Conservation (phyloP, 805 yeast species). For the Starmerella stigmatis region DNA sequence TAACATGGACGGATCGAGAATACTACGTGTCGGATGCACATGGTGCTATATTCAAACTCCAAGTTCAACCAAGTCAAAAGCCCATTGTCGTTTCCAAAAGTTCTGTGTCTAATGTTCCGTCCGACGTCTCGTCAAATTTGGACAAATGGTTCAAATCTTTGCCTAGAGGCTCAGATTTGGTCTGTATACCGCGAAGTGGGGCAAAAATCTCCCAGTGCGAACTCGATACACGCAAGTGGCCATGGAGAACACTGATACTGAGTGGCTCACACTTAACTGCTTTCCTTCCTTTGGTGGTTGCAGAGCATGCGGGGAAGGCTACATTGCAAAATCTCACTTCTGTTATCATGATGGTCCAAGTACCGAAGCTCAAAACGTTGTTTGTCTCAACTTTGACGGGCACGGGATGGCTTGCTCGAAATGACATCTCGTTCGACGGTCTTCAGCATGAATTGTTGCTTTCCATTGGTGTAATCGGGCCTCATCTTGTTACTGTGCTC, state of each 20-base stretch:
- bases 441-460: neutral
- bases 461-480: neutral
- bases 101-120: neutral
- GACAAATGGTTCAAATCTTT: neutral
- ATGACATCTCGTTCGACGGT: neutral
- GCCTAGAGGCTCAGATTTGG: neutral
- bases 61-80: neutral
- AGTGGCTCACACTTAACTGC: neutral
- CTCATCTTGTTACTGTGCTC: neutral
- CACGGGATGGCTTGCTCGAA: neutral
- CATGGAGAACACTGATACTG: conserved; percentile 6
- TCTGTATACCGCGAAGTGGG: neutral
- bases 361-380: neutral
- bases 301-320: neutral
- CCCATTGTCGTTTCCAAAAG: neutral
- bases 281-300: neutral
- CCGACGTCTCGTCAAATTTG: neutral
- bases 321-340: neutral
- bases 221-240: conserved; percentile 11
- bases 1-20: neutral
- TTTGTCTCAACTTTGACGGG: neutral
- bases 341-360: neutral
- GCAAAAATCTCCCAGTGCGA: conserved; percentile 1
- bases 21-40: neutral
- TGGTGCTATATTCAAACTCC: neutral